Conservation (phyloP, 768 basidiomycete genomes). For the Russula emetica region DNA sequence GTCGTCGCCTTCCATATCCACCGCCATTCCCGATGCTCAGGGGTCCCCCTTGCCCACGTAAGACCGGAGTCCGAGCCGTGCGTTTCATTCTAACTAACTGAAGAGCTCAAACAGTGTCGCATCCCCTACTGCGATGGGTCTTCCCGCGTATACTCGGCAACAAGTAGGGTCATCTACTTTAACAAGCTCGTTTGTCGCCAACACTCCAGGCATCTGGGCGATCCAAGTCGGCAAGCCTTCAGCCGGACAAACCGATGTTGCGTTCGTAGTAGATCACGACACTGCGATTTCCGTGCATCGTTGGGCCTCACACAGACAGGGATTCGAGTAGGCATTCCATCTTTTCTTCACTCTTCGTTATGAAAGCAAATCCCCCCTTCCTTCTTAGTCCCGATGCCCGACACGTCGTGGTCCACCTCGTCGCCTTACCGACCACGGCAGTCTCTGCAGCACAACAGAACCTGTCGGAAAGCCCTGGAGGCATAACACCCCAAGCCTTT, state of each 20-base stretch:
- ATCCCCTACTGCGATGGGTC: not conserved
- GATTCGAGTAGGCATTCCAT: constrained; percentile 20
- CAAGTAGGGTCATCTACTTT: not conserved
- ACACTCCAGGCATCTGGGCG: constrained; percentile 23
- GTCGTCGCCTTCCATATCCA: not conserved
- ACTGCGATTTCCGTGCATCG: constrained; percentile 16
- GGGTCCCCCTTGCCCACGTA: not conserved
- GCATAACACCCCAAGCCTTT: constrained; percentile 19
- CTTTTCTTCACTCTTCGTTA: not conserved
- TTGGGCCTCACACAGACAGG: constrained; percentile 15
- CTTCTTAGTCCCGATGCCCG: constrained; percentile 13
- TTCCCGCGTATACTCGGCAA: not conserved
- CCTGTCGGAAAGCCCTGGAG: constrained; percentile 7
- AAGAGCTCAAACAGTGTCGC: not conserved
- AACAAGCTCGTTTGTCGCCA: not conserved
- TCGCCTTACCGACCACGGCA: constrained; percentile 14
- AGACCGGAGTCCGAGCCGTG: not conserved
- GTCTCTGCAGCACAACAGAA: constrained; percentile 12
- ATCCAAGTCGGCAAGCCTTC: constrained; percentile 22
- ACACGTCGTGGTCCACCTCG: constrained; percentile 21
- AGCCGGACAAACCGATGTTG: constrained; percentile 1
- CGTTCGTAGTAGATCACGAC: constrained; percentile 21
- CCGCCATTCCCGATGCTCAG: not conserved
- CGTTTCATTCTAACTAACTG: not conserved
- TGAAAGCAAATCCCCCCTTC: not conserved